phyloP scores from a whole-genome alignment of 257 asterid genomes.

The Solanum chiquidenum region DNA sequence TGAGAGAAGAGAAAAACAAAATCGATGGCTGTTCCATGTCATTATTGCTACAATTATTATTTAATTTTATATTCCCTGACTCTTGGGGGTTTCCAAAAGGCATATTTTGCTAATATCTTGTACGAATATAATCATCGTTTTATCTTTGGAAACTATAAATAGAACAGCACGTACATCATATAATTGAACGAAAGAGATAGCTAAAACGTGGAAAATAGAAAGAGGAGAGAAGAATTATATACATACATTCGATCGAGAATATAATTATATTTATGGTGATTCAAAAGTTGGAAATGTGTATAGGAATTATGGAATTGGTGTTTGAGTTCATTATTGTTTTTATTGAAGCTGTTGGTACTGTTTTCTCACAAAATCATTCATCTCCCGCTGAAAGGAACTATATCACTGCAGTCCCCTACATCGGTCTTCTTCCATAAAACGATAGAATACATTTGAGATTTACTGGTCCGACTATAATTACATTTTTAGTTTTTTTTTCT shows the following conservation, averaged over 20 bases:
- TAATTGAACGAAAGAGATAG: background rate
- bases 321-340: constrained; percentile 28
- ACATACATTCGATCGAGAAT: background rate
- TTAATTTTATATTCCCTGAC: background rate
- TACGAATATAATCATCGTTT: background rate
- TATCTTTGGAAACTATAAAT: background rate
- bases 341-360: constrained; percentile 34
- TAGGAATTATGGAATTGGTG: constrained; percentile 33
- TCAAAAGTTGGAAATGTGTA: constrained; percentile 41
- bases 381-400: background rate
- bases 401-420: constrained; percentile 21
- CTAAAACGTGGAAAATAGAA: background rate
- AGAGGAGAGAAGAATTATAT: background rate
- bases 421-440: constrained; percentile 44
- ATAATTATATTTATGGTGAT: constrained; percentile 25
- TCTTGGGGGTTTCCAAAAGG: background rate
- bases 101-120: background rate
- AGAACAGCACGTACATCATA: background rate
- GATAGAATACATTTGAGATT: background rate
- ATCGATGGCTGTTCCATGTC: background rate
- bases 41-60: background rate
- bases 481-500: background rate
- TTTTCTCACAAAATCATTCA: constrained; percentile 10
- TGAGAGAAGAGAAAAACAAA: background rate
- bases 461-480: background rate